phyloP scores from a whole-genome alignment of 176 grass and related monocot genomes.

The Metroxylon sagu region DNA sequence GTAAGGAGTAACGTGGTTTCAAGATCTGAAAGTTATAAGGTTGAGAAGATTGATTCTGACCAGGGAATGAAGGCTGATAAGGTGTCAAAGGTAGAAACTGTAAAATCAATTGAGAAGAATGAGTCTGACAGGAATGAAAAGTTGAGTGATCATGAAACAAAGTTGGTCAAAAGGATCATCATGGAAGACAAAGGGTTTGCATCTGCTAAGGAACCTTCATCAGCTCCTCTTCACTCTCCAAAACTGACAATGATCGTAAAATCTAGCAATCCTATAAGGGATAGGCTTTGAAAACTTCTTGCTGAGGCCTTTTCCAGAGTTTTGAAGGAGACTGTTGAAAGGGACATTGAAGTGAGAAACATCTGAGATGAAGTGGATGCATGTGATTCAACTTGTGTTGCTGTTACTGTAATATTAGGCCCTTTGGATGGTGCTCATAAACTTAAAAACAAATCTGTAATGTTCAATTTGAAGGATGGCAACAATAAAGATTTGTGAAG shows the following conservation, averaged over 20 bases:
- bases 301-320: constrained; percentile 11
- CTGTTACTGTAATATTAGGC: constrained; percentile 6
- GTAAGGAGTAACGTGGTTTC: background rate
- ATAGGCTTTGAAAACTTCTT: constrained; percentile 7
- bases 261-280: constrained; percentile 1
- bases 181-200: background rate
- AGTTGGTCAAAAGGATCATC: background rate
- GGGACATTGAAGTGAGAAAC: constrained; percentile 11
- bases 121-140: background rate
- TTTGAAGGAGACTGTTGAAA: constrained; percentile 7
- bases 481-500: constrained; percentile 11
- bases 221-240: background rate
- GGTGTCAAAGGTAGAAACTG: background rate
- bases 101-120: background rate
- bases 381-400: constrained; percentile 6
- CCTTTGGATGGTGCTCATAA: constrained; percentile 8
- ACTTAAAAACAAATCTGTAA: constrained; percentile 7
- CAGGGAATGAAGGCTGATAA: background rate
- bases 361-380: constrained; percentile 9
- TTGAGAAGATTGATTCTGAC: background rate
- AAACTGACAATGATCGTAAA: background rate
- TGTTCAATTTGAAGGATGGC: constrained; percentile 16
- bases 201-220: background rate
- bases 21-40: background rate
- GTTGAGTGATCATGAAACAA: background rate